These are phyloP conservation scores for Sugiyamaella paludigena DNA, from an alignment of 1,139 yeast species.

Conservation along the genomic window DNA sequence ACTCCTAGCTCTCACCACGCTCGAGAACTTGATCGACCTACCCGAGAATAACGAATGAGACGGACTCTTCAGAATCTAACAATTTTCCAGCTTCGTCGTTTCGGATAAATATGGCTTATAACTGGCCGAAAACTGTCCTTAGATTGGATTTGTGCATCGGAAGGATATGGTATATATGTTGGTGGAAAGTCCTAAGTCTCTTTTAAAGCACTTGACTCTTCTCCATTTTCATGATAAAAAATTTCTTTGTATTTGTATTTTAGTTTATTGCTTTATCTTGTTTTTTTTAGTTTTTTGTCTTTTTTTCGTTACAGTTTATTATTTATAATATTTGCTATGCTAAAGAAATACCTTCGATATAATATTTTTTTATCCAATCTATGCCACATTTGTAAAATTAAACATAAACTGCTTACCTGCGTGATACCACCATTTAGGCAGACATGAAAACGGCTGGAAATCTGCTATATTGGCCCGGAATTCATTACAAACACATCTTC, in stretches of 20 bases:
- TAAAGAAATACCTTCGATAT: not conserved
- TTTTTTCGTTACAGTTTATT: not conserved
- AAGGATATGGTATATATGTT: no score
- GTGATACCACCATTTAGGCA: conserved; percentile 82
- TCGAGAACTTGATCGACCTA: no score
- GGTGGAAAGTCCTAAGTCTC: no score
- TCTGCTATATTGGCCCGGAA: conserved; percentile 51
- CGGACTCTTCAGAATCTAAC: no score
- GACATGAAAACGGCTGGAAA: conserved; percentile 62
- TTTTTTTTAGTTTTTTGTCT: conserved; percentile 5
- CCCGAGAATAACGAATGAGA: no score
- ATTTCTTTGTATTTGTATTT: conserved; percentile 7
- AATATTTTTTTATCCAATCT: not conserved
- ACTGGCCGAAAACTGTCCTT: no score
- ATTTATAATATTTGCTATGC: no score
- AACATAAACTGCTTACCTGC: conserved; percentile 37
- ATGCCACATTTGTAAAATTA: conserved; percentile 26
- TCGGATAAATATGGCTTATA: conserved; percentile 4
- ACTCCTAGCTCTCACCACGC: not conserved
- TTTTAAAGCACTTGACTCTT: no score
- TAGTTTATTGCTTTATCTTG: conserved; percentile 3
- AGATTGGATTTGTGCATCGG: no score
- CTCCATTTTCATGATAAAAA: not conserved
- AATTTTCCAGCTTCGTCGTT: conserved; percentile 8
- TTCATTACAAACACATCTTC: conserved; percentile 68